phyloP scores from a whole-genome alignment of 2,329 filamentous ascomycete species.

The Talaromyces rugulosus region DNA sequence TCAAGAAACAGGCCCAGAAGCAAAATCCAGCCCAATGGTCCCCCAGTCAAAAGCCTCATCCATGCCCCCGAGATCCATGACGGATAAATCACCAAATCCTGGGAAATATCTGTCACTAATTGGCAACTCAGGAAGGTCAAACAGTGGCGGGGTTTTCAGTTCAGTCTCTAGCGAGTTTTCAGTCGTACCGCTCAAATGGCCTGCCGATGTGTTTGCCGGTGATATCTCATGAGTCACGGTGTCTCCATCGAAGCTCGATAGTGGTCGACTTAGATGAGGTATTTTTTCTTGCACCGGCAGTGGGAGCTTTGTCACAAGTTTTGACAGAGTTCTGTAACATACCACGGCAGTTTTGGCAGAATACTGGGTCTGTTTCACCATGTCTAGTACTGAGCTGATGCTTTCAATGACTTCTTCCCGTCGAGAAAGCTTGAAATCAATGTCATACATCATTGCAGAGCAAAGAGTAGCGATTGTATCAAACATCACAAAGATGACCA shows the following conservation, averaged over 20 bases:
- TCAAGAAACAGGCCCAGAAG: neutral
- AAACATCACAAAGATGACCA: slow-evolving; percentile 49
- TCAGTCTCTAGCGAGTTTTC: neutral
- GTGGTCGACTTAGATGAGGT: neutral
- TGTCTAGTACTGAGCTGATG: slow-evolving; percentile 34
- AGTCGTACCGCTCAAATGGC: neutral
- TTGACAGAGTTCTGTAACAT: slow-evolving; percentile 21
- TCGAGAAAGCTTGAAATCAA: slow-evolving; percentile 36
- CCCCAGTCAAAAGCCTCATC: neutral
- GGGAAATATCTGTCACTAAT: neutral
- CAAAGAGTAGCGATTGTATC: slow-evolving; percentile 50
- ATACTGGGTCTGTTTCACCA: slow-evolving; percentile 25
- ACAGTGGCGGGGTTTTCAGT: neutral
- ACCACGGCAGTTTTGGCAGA: slow-evolving; percentile 22
- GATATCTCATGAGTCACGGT: neutral
- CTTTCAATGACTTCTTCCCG: slow-evolving; percentile 39
- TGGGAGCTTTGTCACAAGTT: slow-evolving; percentile 17
- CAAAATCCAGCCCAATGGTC: neutral
- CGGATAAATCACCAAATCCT: neutral
- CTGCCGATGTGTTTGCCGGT: neutral
- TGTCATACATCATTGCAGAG: slow-evolving; percentile 50
- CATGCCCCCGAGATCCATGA: neutral
- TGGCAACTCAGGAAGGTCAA: neutral
- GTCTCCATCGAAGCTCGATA: neutral
- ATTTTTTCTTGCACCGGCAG: slow-evolving; percentile 6